Base-by-base conservation (phyloP, 2,329 filamentous ascomycete genomes). In the Trichoderma semiorbis region DNA sequence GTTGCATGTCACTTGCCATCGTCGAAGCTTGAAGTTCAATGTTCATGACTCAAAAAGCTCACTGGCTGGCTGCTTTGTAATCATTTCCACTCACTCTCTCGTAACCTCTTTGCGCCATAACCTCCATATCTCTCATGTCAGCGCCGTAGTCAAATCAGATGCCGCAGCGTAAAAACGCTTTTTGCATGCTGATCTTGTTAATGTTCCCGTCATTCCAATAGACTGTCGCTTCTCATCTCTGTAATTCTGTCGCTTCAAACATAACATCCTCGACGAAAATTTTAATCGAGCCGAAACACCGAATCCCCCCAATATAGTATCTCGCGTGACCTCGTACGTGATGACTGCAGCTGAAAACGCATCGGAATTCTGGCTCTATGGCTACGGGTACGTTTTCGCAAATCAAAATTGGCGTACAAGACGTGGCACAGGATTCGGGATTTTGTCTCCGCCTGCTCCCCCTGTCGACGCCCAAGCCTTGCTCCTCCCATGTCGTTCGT, bases 361-460 rank as follows among this genome's bases (percentile, higher is more conserved):
- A 74, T 85, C 88, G 43, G 93, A 97, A 79, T 94, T 98, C 78
- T 99, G 96, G 96, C 86, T 99, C 60, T 98, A 97, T 82, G 96
- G 96, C 74, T 99, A 98, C 79, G 96, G 95, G 95, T 97, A 85
- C 75, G 86, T 65, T 1, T 1, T 62, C 30, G 28, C 24, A 36
- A 32, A 21, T 36, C 14, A 11, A 11, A 11, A 14, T 58, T 30
- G 57, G 57, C 57, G 18, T 30, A 6, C 24, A 16, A 68, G 65
- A 68, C 53, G 53, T 68, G 65, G 65, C 53, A 68, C 16, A 39
- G 24, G 53, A 36, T 47, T 58, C 30, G 64, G 34, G 14, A 36
- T 36, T 36, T 36, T 36, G 34, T 36, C 64, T 67, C 18, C 47
- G 50, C 64, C 39, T 57, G 34, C 50, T 67, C 39, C 55, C 55